Conservation (phyloP, 106 monocot genomes). For the Allium cepa region DNA sequence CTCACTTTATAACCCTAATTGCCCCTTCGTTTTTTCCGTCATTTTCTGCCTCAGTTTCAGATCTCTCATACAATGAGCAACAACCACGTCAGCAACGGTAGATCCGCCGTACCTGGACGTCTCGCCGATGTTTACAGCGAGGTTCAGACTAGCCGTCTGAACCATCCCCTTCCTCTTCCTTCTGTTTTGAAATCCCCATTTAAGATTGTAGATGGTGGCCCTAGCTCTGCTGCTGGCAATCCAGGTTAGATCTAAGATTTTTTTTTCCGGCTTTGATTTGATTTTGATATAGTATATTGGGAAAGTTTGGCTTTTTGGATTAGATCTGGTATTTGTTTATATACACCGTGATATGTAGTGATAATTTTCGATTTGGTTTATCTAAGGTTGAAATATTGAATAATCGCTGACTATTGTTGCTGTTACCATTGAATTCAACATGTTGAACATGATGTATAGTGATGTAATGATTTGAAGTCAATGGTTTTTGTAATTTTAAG, state of each 20-base stretch:
- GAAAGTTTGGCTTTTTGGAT: no score
- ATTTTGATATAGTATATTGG: not conserved
- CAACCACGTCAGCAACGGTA: slow-evolving; percentile 14
- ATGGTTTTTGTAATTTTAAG: no score
- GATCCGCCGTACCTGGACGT: slow-evolving; percentile 27
- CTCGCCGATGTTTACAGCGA: slow-evolving; percentile 72
- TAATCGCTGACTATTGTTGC: no score
- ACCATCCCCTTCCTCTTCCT: slow-evolving; percentile 64
- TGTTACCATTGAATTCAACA: no score
- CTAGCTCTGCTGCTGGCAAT: slow-evolving; percentile 71
- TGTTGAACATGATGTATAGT: no score
- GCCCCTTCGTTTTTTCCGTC: not conserved
- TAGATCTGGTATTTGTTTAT: no score
- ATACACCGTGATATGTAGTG: no score
- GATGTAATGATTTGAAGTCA: no score
- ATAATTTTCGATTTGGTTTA: no score
- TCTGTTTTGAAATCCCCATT: slow-evolving; percentile 52
- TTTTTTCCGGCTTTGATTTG: not conserved
- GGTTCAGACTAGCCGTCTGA: slow-evolving; percentile 72
- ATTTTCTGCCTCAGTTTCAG: not conserved
- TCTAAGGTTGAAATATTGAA: no score
- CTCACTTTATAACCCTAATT: not conserved
- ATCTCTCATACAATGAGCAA: not conserved
- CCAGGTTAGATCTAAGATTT: slow-evolving; percentile 27
- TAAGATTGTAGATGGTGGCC: slow-evolving; percentile 52